Conservation (phyloP, 2,329 filamentous ascomycete species). For the Pyrenophora seminiperda region DNA sequence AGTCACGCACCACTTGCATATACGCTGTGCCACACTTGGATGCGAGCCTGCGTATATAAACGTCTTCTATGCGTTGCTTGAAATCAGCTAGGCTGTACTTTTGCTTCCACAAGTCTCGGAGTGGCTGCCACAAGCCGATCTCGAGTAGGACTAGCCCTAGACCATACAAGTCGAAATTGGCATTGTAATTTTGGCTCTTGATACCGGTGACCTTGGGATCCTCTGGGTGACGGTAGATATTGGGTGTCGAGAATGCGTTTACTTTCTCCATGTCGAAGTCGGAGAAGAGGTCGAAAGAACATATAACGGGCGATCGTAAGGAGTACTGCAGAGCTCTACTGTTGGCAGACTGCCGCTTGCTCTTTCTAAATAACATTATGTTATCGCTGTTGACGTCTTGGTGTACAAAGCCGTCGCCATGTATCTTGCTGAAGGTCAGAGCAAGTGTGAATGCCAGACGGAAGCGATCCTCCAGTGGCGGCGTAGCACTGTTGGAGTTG, state of each 20-base stretch:
- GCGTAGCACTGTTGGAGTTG: conserved; percentile 49
- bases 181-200: conserved; percentile 34
- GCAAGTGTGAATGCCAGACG: conserved; percentile 73
- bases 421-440: conserved; percentile 74
- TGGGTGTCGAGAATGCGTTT: conserved; percentile 51
- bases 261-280: conserved; percentile 56
- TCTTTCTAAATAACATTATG: conserved; percentile 65
- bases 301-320: conserved; percentile 70
- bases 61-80: conserved; percentile 66
- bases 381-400: conserved; percentile 71
- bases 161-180: conserved; percentile 70
- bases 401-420: conserved; percentile 70
- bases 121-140: conserved; percentile 74
- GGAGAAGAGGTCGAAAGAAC: conserved; percentile 76
- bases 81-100: conserved; percentile 66
- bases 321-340: conserved; percentile 54
- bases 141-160: conserved; percentile 75
- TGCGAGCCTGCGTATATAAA: conserved; percentile 67
- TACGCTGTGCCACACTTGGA: conserved; percentile 75
- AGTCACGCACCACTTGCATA: conserved; percentile 74
- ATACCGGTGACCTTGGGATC: conserved; percentile 47
- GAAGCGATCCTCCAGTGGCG: conserved; percentile 74
- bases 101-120: conserved; percentile 63
- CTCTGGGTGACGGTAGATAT: conserved; percentile 71
- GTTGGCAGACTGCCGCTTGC: conserved; percentile 54